These are phyloP conservation scores for Anethum foeniculum DNA, from an alignment of 140 eudicot genomes.

Conservation along the genomic window DNA sequence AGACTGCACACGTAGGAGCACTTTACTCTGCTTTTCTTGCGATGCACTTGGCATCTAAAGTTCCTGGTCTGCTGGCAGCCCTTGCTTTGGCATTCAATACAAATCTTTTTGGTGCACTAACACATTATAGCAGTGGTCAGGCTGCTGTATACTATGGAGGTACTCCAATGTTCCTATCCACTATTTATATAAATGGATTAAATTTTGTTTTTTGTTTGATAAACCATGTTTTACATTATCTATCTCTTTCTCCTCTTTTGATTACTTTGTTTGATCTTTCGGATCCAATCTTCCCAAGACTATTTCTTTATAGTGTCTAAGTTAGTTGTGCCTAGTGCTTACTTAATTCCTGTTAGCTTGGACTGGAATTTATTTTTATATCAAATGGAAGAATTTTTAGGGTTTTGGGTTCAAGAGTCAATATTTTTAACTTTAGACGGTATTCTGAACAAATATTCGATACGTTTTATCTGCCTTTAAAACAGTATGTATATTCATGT, in stretches of 20 bases:
- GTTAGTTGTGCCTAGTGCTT: no score
- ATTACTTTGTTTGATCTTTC: background rate
- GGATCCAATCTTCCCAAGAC: background rate
- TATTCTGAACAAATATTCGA: background rate
- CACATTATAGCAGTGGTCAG: conserved; percentile 95
- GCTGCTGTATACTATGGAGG: conserved; percentile 97
- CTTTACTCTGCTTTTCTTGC: conserved; percentile 70
- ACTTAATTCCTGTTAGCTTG: background rate
- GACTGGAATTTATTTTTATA: background rate
- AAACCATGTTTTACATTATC: background rate
- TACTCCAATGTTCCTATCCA: conserved; percentile 5
- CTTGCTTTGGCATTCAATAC: conserved; percentile 73
- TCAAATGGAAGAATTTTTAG: background rate
- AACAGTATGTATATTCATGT: background rate
- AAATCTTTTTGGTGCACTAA: conserved; percentile 74
- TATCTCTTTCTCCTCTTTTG: background rate
- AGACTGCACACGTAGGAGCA: conserved; percentile 90
- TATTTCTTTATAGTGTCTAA: background rate
- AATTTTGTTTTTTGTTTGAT: background rate
- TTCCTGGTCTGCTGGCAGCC: conserved; percentile 61
- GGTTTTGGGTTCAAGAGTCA: background rate
- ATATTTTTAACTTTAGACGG: background rate
- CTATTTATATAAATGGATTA: background rate
- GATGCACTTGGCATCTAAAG: conserved; percentile 68
- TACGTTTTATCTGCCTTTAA: background rate